A percentile compares a stretch with the other conserved stretches of the same genome.
Conservation (phyloP, 768 basidiomycete species). For the Tremella fuciformis region DNA sequence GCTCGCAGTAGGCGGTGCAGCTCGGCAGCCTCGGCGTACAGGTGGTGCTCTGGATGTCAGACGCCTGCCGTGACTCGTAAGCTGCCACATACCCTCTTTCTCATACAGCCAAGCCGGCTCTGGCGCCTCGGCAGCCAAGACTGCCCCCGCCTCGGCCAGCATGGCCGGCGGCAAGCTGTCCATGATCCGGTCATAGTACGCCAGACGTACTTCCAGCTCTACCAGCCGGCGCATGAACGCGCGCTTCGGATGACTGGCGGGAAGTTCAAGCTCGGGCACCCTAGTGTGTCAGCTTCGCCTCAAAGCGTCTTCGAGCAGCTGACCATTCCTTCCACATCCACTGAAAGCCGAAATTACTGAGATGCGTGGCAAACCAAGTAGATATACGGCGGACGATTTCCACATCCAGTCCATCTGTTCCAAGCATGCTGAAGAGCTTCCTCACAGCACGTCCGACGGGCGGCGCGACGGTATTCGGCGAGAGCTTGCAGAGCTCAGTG, state of each 20-base stretch:
- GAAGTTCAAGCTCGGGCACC: slow-evolving; percentile 76
- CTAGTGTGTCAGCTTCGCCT: slow-evolving; percentile 54
- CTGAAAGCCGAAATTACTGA: slow-evolving; percentile 96
- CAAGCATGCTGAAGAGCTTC: slow-evolving; percentile 72
- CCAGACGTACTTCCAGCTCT: slow-evolving; percentile 83
- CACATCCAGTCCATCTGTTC: slow-evolving; percentile 74
- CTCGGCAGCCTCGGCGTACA: slow-evolving; percentile 74
- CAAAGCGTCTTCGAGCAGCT: slow-evolving; percentile 34
- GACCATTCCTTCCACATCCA: slow-evolving; percentile 99
- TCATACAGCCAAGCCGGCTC: slow-evolving; percentile 50
- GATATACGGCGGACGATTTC: slow-evolving; percentile 77
- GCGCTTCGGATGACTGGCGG: slow-evolving; percentile 76
- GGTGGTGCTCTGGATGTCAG: slow-evolving; percentile 61
- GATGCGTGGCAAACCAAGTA: slow-evolving; percentile 93
- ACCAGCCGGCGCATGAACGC: slow-evolving; percentile 80
- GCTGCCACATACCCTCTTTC: slow-evolving; percentile 32
- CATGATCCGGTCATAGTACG: slow-evolving; percentile 87
- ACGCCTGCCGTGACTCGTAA: background rate
- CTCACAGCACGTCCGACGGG: slow-evolving; percentile 94
- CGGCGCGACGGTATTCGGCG: slow-evolving; percentile 86
- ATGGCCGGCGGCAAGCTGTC: slow-evolving; percentile 79
- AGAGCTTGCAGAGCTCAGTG: slow-evolving; percentile 91
- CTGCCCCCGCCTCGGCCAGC: slow-evolving; percentile 67
- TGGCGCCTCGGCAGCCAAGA: slow-evolving; percentile 79
- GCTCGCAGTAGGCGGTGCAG: slow-evolving; percentile 78